phyloP scores from a whole-genome alignment of 169 alveolate species.

The Neospora caninum region DNA sequence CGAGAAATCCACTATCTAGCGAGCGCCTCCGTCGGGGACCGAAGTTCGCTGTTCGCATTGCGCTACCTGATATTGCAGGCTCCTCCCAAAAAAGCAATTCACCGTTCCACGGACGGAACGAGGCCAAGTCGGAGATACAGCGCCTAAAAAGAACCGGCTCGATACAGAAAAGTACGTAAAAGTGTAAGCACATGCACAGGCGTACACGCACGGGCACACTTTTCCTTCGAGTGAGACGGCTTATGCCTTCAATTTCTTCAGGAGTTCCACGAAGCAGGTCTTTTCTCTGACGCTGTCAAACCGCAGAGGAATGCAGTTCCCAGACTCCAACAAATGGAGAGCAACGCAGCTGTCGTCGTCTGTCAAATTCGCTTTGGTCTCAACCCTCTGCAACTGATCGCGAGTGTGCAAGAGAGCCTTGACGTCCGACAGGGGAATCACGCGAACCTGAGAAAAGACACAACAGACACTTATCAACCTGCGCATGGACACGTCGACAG shows the following conservation, averaged over 20 bases:
- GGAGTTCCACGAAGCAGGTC: constrained; percentile 54
- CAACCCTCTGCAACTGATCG: constrained; percentile 75
- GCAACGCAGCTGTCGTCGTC: constrained; percentile 75
- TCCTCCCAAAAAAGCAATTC: no score
- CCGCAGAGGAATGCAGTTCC: constrained; percentile 76
- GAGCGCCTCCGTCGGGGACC: no score
- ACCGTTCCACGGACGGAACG: no score
- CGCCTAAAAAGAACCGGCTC: no score
- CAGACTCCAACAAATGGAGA: constrained; percentile 73
- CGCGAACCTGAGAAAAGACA: constrained; percentile 50
- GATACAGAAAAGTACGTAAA: no score
- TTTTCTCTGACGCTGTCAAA: constrained; percentile 70
- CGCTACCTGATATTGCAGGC: no score
- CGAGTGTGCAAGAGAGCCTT: constrained; percentile 68
- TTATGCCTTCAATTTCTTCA: constrained; percentile 29
- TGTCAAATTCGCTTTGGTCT: constrained; percentile 74
- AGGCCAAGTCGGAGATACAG: no score
- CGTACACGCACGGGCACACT: no score
- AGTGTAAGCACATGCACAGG: no score
- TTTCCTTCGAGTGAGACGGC: no score
- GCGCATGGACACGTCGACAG: background rate
- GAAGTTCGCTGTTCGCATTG: no score
- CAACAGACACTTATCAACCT: background rate
- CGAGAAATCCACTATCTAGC: no score
- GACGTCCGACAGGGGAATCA: constrained; percentile 61